phyloP scores from a whole-genome alignment of 257 asterid species.

The Solanum clarkiae region DNA sequence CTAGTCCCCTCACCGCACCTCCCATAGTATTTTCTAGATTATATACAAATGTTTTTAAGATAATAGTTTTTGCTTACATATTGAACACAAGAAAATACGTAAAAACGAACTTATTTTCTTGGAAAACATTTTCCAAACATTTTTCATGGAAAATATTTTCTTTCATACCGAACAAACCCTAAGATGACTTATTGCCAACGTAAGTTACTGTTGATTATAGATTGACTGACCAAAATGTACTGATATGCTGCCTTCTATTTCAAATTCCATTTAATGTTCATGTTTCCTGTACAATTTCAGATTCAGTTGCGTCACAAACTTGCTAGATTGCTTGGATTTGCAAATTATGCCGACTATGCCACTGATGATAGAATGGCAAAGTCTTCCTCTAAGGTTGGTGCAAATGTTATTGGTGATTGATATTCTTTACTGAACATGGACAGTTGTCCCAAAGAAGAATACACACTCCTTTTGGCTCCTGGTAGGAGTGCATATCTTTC shows the following conservation, averaged over 20 bases:
- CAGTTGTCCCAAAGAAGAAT: neutral
- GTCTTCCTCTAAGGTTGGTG: conserved; percentile 68
- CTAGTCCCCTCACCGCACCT: neutral
- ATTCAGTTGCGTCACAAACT: conserved; percentile 72
- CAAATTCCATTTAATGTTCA: neutral
- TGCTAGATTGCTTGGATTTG: conserved; percentile 87
- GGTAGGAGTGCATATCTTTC: neutral
- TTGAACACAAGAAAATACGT: neutral
- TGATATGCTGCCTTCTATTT: neutral
- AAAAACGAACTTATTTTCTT: neutral
- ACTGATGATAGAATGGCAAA: conserved; percentile 62
- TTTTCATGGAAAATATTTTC: neutral
- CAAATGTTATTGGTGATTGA: neutral
- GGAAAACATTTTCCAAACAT: neutral
- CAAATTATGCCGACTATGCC: conserved; percentile 75
- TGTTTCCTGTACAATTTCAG: conserved; percentile 32
- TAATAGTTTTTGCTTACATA: neutral
- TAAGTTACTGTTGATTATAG: neutral
- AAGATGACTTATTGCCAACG: neutral
- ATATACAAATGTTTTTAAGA: neutral
- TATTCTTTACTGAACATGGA: neutral
- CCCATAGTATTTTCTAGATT: neutral
- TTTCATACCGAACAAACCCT: neutral
- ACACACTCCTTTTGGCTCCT: neutral
- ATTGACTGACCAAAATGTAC: neutral